These are phyloP conservation scores for Paraconiothyrium sp. DNA, from an alignment of 2,329 filamentous ascomycete species.

Conservation along the genomic window DNA sequence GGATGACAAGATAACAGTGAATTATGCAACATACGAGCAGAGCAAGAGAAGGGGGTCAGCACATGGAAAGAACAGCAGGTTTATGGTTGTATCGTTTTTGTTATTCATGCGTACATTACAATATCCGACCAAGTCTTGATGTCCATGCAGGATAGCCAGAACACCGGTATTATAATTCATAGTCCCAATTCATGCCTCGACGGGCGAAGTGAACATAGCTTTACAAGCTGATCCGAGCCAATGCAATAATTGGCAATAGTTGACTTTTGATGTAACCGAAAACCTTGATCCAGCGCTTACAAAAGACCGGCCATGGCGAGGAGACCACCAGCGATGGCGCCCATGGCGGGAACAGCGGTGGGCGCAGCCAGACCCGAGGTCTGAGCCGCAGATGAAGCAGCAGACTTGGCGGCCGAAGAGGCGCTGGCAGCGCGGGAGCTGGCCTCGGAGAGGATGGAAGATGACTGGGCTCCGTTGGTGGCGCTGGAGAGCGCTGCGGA, in stretches of 20 bases:
- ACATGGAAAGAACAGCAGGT: not conserved
- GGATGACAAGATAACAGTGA: not conserved
- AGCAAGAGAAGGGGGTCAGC: not conserved
- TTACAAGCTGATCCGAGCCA: not conserved
- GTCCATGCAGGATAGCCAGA: not conserved
- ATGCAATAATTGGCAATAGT: not conserved
- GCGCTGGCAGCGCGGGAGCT: slow-evolving; percentile 18
- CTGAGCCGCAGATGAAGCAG: slow-evolving; percentile 17
- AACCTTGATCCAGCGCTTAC: slow-evolving; percentile 27
- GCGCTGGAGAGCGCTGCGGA: slow-evolving; percentile 26
- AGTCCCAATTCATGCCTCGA: not conserved
- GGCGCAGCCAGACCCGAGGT: slow-evolving; percentile 32
- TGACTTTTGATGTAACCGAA: not conserved
- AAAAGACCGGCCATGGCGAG: slow-evolving; percentile 45
- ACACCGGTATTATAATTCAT: slow-evolving; percentile 9
- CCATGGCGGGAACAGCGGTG: slow-evolving; percentile 41
- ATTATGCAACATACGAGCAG: not conserved
- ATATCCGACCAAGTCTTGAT: not conserved
- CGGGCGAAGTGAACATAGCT: slow-evolving; percentile 10
- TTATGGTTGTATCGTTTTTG: not conserved
- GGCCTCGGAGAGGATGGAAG: slow-evolving; percentile 17
- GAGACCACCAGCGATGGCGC: slow-evolving; percentile 43
- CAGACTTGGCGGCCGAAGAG: slow-evolving; percentile 13
- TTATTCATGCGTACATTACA: slow-evolving; percentile 7
- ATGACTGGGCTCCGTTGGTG: slow-evolving; percentile 3